These are phyloP conservation scores for Aspergillus chevalieri DNA, from an alignment of 2,329 filamentous ascomycete species.

Conservation along the genomic window DNA sequence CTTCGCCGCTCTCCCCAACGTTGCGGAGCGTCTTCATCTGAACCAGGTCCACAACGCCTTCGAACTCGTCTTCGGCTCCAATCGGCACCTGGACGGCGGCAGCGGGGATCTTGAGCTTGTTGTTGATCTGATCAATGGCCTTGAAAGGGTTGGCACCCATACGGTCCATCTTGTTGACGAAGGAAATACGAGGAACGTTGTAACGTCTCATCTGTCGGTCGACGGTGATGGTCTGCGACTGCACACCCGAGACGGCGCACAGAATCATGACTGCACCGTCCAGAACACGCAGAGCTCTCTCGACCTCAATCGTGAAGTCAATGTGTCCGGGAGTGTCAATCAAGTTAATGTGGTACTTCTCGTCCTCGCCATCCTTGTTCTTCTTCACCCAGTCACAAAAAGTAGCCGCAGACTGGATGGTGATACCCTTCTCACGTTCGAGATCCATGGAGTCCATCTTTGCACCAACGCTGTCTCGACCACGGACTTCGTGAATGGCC, in stretches of 20 bases:
- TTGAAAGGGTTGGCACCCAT: slow-evolving; percentile 99
- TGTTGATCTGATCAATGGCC: slow-evolving; percentile 94
- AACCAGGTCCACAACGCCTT: slow-evolving; percentile 87
- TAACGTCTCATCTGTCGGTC: slow-evolving; percentile 98
- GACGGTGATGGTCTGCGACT: slow-evolving; percentile 96
- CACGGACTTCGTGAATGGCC: slow-evolving; percentile 88
- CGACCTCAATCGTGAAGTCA: slow-evolving; percentile 98
- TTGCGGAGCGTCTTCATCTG: slow-evolving; percentile 92
- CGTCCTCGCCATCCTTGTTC: slow-evolving; percentile 67
- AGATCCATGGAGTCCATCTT: slow-evolving; percentile 99
- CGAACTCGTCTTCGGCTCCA: slow-evolving; percentile 82
- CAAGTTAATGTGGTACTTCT: slow-evolving; percentile 95
- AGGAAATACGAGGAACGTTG: slow-evolving; percentile 90
- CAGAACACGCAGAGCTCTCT: slow-evolving; percentile 86
- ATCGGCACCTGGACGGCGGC: slow-evolving; percentile 94
- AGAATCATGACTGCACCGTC: slow-evolving; percentile 98
- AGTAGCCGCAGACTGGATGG: slow-evolving; percentile 95
- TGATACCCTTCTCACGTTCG: slow-evolving; percentile 97
- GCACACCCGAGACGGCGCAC: slow-evolving; percentile 93
- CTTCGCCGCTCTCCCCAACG: slow-evolving; percentile 74
- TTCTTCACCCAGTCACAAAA: slow-evolving; percentile 96
- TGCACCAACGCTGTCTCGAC: slow-evolving; percentile 84
- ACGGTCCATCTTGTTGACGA: slow-evolving; percentile 99
- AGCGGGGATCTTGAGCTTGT: slow-evolving; percentile 86
- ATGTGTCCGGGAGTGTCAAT: slow-evolving; percentile 99